Conservation (phyloP, 352 stramenopile genomes). For the Pythium pectinolyticum region DNA sequence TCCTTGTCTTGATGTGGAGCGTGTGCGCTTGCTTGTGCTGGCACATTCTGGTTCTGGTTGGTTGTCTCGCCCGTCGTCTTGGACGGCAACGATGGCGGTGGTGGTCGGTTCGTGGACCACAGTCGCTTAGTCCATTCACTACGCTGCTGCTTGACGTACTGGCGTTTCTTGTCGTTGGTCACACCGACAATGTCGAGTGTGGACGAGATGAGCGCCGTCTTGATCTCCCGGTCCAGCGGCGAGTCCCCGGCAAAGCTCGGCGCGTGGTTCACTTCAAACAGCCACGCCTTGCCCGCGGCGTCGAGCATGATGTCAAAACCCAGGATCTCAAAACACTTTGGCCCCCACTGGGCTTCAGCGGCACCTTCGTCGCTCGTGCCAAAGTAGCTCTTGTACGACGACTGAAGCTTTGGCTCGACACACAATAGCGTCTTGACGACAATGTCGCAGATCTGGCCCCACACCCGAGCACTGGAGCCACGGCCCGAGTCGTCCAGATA, state of each 20-base stretch:
- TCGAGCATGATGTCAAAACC: constrained; percentile 54
- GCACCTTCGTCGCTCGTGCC: constrained; percentile 23
- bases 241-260: constrained; percentile 48
- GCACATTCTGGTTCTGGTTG: background rate
- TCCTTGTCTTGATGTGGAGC: background rate
- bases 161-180: constrained; percentile 40
- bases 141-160: constrained; percentile 31
- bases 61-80: background rate
- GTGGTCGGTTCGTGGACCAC: constrained; percentile 24
- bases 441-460: constrained; percentile 41
- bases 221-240: constrained; percentile 38
- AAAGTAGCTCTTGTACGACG: constrained; percentile 49
- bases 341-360: constrained; percentile 32
- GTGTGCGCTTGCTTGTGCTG: background rate
- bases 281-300: constrained; percentile 36
- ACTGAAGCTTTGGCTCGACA: constrained; percentile 38
- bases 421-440: constrained; percentile 49
- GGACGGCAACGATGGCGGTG: background rate
- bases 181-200: constrained; percentile 40
- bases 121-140: constrained; percentile 38
- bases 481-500: constrained; percentile 28
- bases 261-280: constrained; percentile 52
- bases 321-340: constrained; percentile 48
- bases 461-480: constrained; percentile 30
- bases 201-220: constrained; percentile 36